Evolutionary conservation across 768 basidiomycete genomes (phyloP), one percentile per base, ranked within the genome.

Genomic region (Mrakia hoshinonis): DNA sequence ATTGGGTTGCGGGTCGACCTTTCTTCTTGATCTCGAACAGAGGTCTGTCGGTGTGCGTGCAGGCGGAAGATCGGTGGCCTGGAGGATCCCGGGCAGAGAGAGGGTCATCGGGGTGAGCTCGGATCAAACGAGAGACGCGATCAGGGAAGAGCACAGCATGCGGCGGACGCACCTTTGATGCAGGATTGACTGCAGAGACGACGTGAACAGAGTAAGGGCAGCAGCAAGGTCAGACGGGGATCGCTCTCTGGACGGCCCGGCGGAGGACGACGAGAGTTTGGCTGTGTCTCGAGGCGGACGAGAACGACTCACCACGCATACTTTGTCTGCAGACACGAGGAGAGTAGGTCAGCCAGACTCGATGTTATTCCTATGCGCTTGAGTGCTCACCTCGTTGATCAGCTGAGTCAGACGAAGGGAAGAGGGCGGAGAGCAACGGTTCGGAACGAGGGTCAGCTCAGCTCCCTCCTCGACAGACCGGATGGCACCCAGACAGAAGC

Each of bases 61-160:
- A 72, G 22, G 43, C 39, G n/a, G 70, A 67, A 31, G 70, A 67
- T 11, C 70, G 70, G 39, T 72, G 70, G 3, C 70, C 67, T 68
- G 67, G 12, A 29, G 31, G 46, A 22, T 22, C 29, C 34, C 4
- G 15, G 46, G 20, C 11, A n/a, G 52, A 49, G 43, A 68, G 67
- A 15, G 9, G 46, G 26, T 31, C 43, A 26, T n/a, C 24, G 39
- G 54, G 46, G 38, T 1, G 54, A n/a, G 20, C 22, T 13, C 38
- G 34, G 66, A 52, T 4, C 47, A 24, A 29, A 29, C 13, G 13
- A 20, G 43, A 58, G 54, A 24, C 13, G 15, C 1, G 9, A 22
- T 22, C 67, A n/a, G 22, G 26, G 10, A 3, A 22, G 9, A 20
- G 22, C 34, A 20, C 22, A 12, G 49, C 20, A 12, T 18, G 0